Conservation (phyloP, 306 rosid species). For the Gillenia trifoliata region DNA sequence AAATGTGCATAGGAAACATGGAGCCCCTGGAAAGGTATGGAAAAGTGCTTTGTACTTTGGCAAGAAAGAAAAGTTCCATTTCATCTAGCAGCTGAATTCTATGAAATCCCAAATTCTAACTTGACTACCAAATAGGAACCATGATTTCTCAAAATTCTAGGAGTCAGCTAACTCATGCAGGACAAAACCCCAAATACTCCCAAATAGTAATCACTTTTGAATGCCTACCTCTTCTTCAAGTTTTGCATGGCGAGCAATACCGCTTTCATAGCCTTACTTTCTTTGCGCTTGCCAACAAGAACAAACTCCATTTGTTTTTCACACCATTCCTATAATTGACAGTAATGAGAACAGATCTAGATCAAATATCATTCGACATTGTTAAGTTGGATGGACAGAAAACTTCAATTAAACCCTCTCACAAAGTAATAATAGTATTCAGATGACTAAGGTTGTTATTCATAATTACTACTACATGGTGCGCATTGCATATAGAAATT, state of each 20-base stretch:
- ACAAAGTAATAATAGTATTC: not conserved
- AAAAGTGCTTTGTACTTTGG: not conserved
- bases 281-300: constrained; percentile 24
- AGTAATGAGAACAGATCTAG: constrained; percentile 11
- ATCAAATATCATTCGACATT: not conserved
- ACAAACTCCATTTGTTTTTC: constrained; percentile 68
- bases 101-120: no score
- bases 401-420: no score
- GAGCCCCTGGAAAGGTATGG: not conserved
- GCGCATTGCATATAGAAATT: not conserved
- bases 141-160: not conserved
- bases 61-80: not conserved
- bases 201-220: no score
- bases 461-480: not conserved
- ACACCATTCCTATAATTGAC: constrained; percentile 74
- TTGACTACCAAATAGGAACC: not conserved
- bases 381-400: not conserved
- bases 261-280: no score
- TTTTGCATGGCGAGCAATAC: no score
- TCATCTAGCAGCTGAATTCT: not conserved
- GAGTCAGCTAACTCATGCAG: not conserved
- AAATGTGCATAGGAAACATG: not conserved
- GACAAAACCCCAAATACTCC: constrained; percentile 1
- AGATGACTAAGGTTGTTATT: not conserved
- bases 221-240: no score